Percentiles rank a stretch among this genome's conserved stretches.
Conservation (phyloP, 2,329 filamentous ascomycete species). For the Diaporthe destruens region DNA sequence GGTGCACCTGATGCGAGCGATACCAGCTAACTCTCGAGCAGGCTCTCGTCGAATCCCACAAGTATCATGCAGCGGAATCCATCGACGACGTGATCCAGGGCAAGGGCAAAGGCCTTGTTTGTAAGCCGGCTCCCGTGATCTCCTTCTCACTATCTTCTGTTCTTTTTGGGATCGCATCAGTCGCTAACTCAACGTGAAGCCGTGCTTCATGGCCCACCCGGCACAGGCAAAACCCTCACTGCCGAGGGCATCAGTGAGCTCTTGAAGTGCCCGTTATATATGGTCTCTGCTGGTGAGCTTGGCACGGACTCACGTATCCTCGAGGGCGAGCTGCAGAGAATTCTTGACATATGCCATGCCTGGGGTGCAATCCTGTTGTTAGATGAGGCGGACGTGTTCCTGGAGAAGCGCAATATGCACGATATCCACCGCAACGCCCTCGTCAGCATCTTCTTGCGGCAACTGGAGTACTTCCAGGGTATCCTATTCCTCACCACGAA, state of each 20-base stretch:
- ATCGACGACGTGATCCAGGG: conserved; percentile 87
- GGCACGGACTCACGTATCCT: conserved; percentile 81
- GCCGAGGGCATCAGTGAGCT: conserved; percentile 89
- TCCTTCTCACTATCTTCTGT: neutral
- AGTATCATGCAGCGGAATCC: conserved; percentile 82
- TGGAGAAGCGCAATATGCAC: conserved; percentile 85
- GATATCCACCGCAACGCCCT: conserved; percentile 88
- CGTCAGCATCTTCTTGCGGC: conserved; percentile 87
- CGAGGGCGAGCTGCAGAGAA: conserved; percentile 83
- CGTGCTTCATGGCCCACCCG: conserved; percentile 86
- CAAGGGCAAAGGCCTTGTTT: conserved; percentile 87
- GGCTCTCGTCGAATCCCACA: conserved; percentile 86
- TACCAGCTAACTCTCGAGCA: conserved; percentile 43
- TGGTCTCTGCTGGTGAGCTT: conserved; percentile 84
- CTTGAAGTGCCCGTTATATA: conserved; percentile 84
- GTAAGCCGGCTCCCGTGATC: conserved; percentile 51
- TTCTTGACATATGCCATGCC: conserved; percentile 85
- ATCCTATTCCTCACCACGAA: conserved; percentile 93
- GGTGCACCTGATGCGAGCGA: neutral
- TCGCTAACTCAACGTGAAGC: conserved; percentile 50
- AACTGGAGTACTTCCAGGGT: conserved; percentile 92
- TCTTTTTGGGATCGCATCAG: too few relatives aligned
- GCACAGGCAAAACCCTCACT: conserved; percentile 90
- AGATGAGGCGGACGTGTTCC: conserved; percentile 87
- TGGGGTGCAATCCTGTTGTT: conserved; percentile 89